A percentile compares a stretch with the other conserved stretches of the same genome.
These are phyloP conservation scores for Leishmania major DNA, from an alignment of 208 protist genomes.

Conservation along the genomic window DNA sequence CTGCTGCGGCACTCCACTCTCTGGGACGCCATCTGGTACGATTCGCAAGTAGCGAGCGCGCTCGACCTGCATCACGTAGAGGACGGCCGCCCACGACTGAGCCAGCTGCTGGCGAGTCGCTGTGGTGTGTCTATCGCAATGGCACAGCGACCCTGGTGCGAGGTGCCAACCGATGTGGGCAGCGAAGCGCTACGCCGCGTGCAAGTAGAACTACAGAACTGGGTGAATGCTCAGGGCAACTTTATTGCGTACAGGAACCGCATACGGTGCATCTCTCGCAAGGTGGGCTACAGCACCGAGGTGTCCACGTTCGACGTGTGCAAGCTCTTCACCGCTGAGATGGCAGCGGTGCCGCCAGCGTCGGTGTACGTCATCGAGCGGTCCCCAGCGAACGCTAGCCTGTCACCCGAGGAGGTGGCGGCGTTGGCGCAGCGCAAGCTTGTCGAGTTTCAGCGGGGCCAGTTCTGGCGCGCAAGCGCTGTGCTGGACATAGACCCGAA, in stretches of 20 bases:
- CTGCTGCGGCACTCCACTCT: conserved; percentile 77
- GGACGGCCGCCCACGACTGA: conserved; percentile 71
- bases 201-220: conserved; percentile 61
- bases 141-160: conserved; percentile 79
- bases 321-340: conserved; percentile 67
- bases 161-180: conserved; percentile 61
- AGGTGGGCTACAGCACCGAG: conserved; percentile 76
- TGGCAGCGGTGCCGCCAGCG: conserved; percentile 51
- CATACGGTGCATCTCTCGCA: conserved; percentile 67
- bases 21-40: conserved; percentile 86
- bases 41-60: conserved; percentile 69
- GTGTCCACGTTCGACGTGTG: conserved; percentile 85
- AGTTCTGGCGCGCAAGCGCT: conserved; percentile 77
- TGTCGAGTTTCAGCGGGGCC: conserved; percentile 61
- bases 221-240: conserved; percentile 39
- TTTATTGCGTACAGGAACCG: conserved; percentile 37
- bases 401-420: conserved; percentile 19
- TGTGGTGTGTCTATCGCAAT: conserved; percentile 76
- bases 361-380: conserved; percentile 38
- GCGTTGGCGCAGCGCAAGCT: conserved; percentile 35
- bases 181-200: conserved; percentile 56
- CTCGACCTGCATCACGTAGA: conserved; percentile 83
- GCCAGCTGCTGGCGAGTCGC: conserved; percentile 79
- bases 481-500: conserved; percentile 85
- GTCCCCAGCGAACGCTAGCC: neutral